Evolutionary conservation across 2,329 filamentous ascomycete species (phyloP).

Genomic region (Fusarium temperatum): DNA sequence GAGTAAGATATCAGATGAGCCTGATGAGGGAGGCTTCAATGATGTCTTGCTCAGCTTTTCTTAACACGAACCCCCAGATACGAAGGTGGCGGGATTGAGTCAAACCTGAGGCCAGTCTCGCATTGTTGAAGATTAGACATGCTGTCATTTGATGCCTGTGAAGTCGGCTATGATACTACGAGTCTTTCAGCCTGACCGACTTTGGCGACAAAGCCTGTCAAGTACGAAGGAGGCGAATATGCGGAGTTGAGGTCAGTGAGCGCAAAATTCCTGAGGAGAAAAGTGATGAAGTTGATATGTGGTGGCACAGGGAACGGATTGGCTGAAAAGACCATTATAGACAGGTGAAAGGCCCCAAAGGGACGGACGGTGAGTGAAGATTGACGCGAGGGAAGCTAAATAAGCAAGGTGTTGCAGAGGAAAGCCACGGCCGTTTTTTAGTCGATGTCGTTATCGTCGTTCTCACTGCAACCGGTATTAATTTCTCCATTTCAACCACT

Average conservation of each 20-base stretch:
- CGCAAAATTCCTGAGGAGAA: slow-evolving; percentile 18
- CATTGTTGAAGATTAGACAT: neutral
- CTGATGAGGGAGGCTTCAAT: neutral
- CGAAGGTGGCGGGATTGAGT: slow-evolving; percentile 28
- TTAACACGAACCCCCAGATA: slow-evolving; percentile 14
- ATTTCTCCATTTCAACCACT: slow-evolving; percentile 4
- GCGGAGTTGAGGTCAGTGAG: slow-evolving; percentile 19
- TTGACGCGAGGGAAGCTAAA: slow-evolving; percentile 33
- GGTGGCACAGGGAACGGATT: slow-evolving; percentile 27
- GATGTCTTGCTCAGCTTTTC: slow-evolving; percentile 14
- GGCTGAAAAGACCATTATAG: slow-evolving; percentile 20
- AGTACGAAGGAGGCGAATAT: slow-evolving; percentile 1
- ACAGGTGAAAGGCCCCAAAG: neutral
- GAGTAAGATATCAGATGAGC: neutral
- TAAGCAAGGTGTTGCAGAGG: slow-evolving; percentile 3
- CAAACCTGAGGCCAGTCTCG: slow-evolving; percentile 10
- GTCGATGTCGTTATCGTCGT: slow-evolving; percentile 26
- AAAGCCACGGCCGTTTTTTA: slow-evolving; percentile 29
- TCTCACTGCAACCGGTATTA: slow-evolving; percentile 15
- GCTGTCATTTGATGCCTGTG: neutral
- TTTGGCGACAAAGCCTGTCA: slow-evolving; percentile 7
- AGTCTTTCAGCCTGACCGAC: neutral
- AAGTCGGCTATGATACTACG: neutral
- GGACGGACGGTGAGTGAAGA: slow-evolving; percentile 10
- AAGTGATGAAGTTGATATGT: slow-evolving; percentile 15